Conservation (phyloP, 768 basidiomycete genomes). For the Suillus paluster region DNA sequence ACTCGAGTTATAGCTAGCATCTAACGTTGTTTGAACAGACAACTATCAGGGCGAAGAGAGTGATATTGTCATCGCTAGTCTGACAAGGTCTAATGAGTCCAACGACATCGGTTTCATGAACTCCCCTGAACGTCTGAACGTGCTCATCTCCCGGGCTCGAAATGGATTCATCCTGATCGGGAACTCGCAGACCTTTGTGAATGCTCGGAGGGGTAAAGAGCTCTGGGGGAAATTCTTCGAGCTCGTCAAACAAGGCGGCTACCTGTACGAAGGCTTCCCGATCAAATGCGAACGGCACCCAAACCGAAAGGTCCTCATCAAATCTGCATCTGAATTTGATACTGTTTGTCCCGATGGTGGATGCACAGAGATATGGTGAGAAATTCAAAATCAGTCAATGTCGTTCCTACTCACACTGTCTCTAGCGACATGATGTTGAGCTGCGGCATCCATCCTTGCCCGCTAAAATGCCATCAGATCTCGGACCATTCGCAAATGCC, state of each 20-base stretch:
- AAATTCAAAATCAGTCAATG: not conserved
- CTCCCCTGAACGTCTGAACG: slow-evolving; percentile 69
- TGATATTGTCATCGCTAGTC: slow-evolving; percentile 63
- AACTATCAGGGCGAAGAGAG: slow-evolving; percentile 81
- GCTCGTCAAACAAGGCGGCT: slow-evolving; percentile 43
- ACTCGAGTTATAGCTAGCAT: not conserved
- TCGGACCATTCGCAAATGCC: slow-evolving; percentile 55
- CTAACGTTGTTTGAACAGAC: slow-evolving; percentile 40
- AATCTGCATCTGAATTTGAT: slow-evolving; percentile 52
- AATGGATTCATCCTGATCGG: slow-evolving; percentile 69
- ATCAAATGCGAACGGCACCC: slow-evolving; percentile 61
- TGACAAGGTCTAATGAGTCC: slow-evolving; percentile 61
- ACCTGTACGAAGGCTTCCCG: slow-evolving; percentile 65
- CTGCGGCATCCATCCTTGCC: slow-evolving; percentile 58
- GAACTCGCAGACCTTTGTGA: slow-evolving; percentile 60
- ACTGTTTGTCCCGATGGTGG: slow-evolving; percentile 62
- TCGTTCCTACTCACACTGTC: slow-evolving; percentile 5
- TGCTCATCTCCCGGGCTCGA: slow-evolving; percentile 69
- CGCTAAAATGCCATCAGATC: slow-evolving; percentile 64
- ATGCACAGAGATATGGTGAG: slow-evolving; percentile 62
- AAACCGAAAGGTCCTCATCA: slow-evolving; percentile 42
- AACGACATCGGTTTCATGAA: slow-evolving; percentile 74
- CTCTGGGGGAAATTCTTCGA: slow-evolving; percentile 56
- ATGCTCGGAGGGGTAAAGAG: slow-evolving; percentile 52
- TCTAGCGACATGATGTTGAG: slow-evolving; percentile 50